These are phyloP conservation scores for Talaromyces nanjingensis DNA, from an alignment of 495 filamentous ascomycete species.

Conservation along the genomic window DNA sequence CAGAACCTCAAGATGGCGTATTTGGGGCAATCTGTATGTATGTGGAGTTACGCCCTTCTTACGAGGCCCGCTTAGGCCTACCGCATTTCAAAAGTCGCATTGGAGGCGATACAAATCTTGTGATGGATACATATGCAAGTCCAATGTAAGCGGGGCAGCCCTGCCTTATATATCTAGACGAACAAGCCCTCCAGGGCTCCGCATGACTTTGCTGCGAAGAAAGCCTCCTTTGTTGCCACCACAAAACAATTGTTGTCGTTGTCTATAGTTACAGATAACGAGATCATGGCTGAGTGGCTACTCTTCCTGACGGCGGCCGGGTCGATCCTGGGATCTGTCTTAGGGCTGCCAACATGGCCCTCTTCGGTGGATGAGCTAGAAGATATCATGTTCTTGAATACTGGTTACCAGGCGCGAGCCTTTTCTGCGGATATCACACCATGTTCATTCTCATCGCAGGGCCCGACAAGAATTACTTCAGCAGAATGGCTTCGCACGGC, in stretches of 20 bases:
- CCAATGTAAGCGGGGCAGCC: background rate
- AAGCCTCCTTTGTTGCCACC: background rate
- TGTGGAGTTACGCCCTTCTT: background rate
- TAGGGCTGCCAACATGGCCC: conserved; percentile 47
- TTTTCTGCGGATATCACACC: conserved; percentile 52
- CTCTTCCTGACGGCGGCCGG: conserved; percentile 1
- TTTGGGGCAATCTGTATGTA: background rate
- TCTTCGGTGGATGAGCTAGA: conserved; percentile 53
- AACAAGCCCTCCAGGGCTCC: background rate
- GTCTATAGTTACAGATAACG: background rate
- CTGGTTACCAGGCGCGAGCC: conserved; percentile 43
- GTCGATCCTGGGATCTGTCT: background rate
- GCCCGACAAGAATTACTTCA: conserved; percentile 47
- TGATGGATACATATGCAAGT: background rate
- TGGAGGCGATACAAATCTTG: background rate
- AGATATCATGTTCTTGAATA: conserved; percentile 53
- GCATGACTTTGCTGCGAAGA: background rate
- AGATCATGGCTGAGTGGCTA: conserved; percentile 3
- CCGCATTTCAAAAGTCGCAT: background rate
- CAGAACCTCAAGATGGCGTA: background rate
- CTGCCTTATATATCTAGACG: background rate
- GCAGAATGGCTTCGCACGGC: conserved; percentile 56
- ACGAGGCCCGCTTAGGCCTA: conserved; percentile 1
- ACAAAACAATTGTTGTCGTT: background rate
- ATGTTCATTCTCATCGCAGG: conserved; percentile 47